These are phyloP conservation scores for Lactarius indigo DNA, from an alignment of 768 basidiomycete genomes.

Conservation along the genomic window DNA sequence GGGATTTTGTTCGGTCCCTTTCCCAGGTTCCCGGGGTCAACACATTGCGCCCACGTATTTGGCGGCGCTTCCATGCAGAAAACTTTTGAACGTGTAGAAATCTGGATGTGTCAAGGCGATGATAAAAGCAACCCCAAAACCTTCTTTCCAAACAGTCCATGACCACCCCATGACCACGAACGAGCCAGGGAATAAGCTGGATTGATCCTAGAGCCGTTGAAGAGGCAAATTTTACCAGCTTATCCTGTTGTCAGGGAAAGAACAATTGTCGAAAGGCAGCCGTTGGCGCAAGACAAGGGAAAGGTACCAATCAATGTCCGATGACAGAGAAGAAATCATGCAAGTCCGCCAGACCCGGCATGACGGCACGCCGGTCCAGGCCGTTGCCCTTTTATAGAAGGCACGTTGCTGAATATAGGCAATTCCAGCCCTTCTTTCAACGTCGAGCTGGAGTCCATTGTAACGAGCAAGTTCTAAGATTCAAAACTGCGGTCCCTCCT, in stretches of 20 bases:
- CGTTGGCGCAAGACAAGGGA: constrained; percentile 4
- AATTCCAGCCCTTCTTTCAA: neutral
- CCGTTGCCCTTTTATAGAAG: constrained; percentile 3
- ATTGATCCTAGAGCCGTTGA: neutral
- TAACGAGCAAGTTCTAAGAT: neutral
- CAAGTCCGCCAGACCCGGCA: constrained; percentile 1
- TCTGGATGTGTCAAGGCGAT: neutral
- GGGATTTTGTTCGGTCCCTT: constrained; percentile 15
- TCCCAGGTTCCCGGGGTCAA: constrained; percentile 12
- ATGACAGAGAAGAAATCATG: neutral
- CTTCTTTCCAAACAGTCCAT: neutral
- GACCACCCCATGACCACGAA: neutral
- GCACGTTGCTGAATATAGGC: neutral
- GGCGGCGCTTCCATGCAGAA: neutral
- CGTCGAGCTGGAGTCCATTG: neutral
- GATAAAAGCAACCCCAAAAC: constrained; percentile 8
- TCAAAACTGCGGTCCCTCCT: neutral
- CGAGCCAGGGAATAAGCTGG: neutral
- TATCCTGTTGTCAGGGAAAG: constrained; percentile 1
- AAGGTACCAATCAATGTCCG: neutral
- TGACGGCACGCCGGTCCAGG: neutral
- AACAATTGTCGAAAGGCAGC: constrained; percentile 7
- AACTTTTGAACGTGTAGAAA: neutral
- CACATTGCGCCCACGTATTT: neutral
- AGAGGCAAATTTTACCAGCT: neutral